These are phyloP conservation scores for Plasmodium vivax DNA, from an alignment of 169 alveolate species.

Conservation along the genomic window DNA sequence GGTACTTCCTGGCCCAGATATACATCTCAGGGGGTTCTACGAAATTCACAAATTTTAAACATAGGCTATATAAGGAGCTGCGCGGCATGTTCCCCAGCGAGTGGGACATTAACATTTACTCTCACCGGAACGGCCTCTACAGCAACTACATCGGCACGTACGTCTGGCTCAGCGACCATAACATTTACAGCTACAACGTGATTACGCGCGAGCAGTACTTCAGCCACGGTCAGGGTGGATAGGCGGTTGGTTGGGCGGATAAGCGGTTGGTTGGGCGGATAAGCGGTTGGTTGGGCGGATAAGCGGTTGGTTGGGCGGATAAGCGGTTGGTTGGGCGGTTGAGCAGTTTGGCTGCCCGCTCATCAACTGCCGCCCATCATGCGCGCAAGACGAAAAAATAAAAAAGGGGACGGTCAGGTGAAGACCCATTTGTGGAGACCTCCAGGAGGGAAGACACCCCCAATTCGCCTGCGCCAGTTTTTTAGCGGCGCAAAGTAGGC, in stretches of 20 bases:
- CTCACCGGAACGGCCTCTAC: slow-evolving; percentile 54
- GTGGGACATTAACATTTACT: slow-evolving; percentile 73
- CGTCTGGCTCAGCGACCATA: slow-evolving; percentile 65
- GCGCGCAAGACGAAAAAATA: background rate
- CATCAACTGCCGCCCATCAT: background rate
- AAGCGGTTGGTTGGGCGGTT: background rate
- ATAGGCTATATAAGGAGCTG: slow-evolving; percentile 79
- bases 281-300: too few species aligned
- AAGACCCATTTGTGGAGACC: background rate
- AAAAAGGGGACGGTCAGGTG: background rate
- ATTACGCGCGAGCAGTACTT: slow-evolving; percentile 55
- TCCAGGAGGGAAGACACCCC: background rate
- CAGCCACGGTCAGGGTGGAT: slow-evolving; percentile 15
- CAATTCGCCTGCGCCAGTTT: background rate
- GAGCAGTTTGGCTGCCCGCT: background rate
- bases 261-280: too few species aligned
- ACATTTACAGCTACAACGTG: slow-evolving; percentile 41
- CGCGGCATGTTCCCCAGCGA: slow-evolving; percentile 77
- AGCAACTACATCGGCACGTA: slow-evolving; percentile 73
- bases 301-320: background rate
- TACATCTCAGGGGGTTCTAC: slow-evolving; percentile 84
- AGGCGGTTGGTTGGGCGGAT: too few species aligned
- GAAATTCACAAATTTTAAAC: slow-evolving; percentile 77
- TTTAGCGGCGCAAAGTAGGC: background rate
- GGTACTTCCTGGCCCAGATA: slow-evolving; percentile 77